phyloP scores from a whole-genome alignment of 2,329 filamentous ascomycete species.

The Fusarium burgessii region DNA sequence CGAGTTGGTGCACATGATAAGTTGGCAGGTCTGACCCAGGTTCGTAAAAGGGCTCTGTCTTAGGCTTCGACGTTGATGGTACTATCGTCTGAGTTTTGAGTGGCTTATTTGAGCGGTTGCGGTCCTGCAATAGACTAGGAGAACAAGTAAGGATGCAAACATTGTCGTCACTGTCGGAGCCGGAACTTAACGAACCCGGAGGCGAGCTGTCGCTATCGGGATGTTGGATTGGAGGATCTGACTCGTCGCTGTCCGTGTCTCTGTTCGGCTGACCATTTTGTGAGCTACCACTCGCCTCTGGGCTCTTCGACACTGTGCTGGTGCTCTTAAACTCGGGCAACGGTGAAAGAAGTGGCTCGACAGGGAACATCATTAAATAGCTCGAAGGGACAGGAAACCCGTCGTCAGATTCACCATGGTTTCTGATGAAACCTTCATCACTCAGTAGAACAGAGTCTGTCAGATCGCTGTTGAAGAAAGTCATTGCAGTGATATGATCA shows the following conservation, averaged over 20 bases:
- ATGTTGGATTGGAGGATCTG: neutral
- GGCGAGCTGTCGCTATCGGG: neutral
- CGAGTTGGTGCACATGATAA: slow-evolving; percentile 16
- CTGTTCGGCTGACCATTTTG: neutral
- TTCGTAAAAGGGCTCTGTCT: neutral
- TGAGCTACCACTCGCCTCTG: neutral
- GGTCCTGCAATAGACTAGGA: neutral
- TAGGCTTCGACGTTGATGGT: no score
- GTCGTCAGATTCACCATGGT: neutral
- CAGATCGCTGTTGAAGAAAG: slow-evolving; percentile 26
- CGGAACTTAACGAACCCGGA: neutral
- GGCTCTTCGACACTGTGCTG: neutral
- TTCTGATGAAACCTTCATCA: slow-evolving; percentile 4
- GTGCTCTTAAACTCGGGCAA: neutral
- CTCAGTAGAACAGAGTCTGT: slow-evolving; percentile 4
- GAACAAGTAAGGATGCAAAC: neutral
- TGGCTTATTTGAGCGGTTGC: neutral
- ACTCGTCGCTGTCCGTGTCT: neutral
- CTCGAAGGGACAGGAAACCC: neutral
- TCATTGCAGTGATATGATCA: neutral
- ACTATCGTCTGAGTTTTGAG: neutral
- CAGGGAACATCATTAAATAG: slow-evolving; percentile 1
- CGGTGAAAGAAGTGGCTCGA: neutral
- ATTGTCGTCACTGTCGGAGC: neutral
- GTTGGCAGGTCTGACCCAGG: neutral